A percentile compares a stretch with the other conserved stretches of the same genome.
These are phyloP conservation scores for Amylocarpus encephaloides DNA, from an alignment of 2,329 filamentous ascomycete species.

Conservation along the genomic window DNA sequence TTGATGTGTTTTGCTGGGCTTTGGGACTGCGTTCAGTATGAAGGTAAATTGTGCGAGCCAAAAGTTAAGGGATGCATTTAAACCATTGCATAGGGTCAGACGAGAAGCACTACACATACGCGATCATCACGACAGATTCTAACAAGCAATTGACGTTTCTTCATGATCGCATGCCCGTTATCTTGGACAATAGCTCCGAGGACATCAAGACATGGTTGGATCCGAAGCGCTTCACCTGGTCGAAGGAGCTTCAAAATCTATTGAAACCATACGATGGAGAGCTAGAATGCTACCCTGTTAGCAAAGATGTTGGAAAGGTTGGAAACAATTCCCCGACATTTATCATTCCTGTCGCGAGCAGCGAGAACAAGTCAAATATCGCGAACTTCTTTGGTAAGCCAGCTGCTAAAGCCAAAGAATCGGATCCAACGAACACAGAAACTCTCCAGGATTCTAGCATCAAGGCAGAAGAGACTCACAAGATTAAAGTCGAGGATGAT, in stretches of 20 bases:
- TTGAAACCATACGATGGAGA: slow-evolving; percentile 75
- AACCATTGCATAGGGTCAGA: slow-evolving; percentile 40
- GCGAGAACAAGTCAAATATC: slow-evolving; percentile 88
- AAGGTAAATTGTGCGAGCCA: slow-evolving; percentile 44
- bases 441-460: slow-evolving; percentile 3
- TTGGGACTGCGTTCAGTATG: slow-evolving; percentile 82
- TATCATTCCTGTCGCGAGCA: slow-evolving; percentile 74
- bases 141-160: slow-evolving; percentile 79
- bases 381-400: slow-evolving; percentile 78
- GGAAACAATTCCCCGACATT: slow-evolving; percentile 84
- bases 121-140: slow-evolving; percentile 84
- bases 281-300: slow-evolving; percentile 79
- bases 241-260: slow-evolving; percentile 66
- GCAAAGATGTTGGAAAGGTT: slow-evolving; percentile 86
- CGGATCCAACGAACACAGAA: background rate
- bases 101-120: slow-evolving; percentile 78
- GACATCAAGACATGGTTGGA: slow-evolving; percentile 73
- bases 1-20: slow-evolving; percentile 82
- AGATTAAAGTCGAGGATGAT: slow-evolving; percentile 21
- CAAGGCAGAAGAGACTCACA: slow-evolving; percentile 13
- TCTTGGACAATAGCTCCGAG: slow-evolving; percentile 70
- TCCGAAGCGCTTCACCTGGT: slow-evolving; percentile 66
- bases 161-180: slow-evolving; percentile 93
- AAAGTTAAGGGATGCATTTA: slow-evolving; percentile 1
- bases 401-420: slow-evolving; percentile 15